phyloP scores from a whole-genome alignment of 2,329 filamentous ascomycete species.

The Trichoderma arundinaceum region DNA sequence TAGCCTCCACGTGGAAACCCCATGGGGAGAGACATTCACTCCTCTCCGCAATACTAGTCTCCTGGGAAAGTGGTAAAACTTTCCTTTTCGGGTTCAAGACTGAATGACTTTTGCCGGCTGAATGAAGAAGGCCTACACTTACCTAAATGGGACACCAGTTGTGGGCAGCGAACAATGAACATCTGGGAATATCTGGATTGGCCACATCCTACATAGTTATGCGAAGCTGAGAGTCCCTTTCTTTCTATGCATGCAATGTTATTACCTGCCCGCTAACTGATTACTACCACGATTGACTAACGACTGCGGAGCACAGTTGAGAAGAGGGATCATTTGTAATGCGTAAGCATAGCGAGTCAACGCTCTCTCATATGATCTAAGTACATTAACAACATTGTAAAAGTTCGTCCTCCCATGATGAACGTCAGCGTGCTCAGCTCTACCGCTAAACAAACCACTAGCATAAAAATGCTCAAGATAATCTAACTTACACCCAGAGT shows the following conservation, averaged over 20 bases:
- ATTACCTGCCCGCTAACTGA: no score
- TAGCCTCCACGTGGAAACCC: constrained; percentile 1
- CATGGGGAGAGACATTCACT: background rate
- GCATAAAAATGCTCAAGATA: background rate
- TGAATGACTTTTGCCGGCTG: background rate
- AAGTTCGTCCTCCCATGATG: background rate
- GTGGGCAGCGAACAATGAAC: background rate
- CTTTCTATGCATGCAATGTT: no score
- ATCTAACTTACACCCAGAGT: background rate
- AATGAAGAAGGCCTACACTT: constrained; percentile 3
- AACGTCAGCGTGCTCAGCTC: background rate
- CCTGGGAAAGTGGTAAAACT: constrained; percentile 3
- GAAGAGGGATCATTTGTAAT: background rate
- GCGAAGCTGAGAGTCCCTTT: no score
- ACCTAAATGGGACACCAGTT: background rate
- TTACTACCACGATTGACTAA: background rate
- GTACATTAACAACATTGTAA: background rate
- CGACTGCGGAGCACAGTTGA: background rate
- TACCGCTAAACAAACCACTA: background rate
- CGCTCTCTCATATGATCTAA: background rate
- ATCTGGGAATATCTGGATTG: background rate
- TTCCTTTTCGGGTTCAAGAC: background rate
- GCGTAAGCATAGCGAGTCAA: background rate
- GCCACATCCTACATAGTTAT: background rate
- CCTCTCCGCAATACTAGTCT: background rate